Percentiles rank a stretch among this genome's conserved stretches.
phyloP scores from a whole-genome alignment of 2,329 filamentous ascomycete genomes.

The Colletotrichum liriopes region DNA sequence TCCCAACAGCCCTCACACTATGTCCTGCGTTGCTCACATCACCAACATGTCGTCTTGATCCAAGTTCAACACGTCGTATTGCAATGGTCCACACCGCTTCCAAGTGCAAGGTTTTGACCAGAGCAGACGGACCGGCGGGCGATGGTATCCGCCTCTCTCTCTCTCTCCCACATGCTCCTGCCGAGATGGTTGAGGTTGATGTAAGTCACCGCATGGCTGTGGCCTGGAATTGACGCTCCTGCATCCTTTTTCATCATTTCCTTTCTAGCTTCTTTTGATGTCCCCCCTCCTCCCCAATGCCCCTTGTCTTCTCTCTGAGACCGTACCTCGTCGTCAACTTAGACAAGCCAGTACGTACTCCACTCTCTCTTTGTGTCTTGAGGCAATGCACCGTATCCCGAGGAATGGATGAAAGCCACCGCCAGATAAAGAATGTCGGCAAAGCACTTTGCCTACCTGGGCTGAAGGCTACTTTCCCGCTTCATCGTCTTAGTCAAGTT shows the following conservation, averaged over 20 bases:
- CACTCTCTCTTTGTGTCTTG: not conserved
- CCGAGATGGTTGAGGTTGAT: not conserved
- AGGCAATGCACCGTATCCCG: not conserved
- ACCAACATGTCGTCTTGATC: not conserved
- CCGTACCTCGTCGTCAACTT: constrained; percentile 3
- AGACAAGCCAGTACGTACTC: not conserved
- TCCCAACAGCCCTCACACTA: not conserved
- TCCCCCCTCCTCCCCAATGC: not conserved
- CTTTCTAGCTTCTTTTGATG: not conserved
- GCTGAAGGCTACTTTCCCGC: not conserved
- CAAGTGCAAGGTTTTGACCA: not conserved
- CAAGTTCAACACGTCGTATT: not conserved
- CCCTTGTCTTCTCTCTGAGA: not conserved
- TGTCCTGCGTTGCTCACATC: too few relatives aligned
- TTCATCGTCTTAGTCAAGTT: not conserved
- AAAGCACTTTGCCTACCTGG: not conserved
- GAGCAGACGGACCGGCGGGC: not conserved
- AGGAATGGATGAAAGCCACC: not conserved
- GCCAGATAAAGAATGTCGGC: not conserved
- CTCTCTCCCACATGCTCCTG: too few relatives aligned
- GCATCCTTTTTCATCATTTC: not conserved
- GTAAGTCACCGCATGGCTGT: not conserved
- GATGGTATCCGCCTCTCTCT: not conserved
- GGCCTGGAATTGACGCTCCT: not conserved
- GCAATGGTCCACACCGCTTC: not conserved